Evolutionary conservation across 768 basidiomycete genomes (phyloP).

Genomic region (Russula sp.): DNA sequence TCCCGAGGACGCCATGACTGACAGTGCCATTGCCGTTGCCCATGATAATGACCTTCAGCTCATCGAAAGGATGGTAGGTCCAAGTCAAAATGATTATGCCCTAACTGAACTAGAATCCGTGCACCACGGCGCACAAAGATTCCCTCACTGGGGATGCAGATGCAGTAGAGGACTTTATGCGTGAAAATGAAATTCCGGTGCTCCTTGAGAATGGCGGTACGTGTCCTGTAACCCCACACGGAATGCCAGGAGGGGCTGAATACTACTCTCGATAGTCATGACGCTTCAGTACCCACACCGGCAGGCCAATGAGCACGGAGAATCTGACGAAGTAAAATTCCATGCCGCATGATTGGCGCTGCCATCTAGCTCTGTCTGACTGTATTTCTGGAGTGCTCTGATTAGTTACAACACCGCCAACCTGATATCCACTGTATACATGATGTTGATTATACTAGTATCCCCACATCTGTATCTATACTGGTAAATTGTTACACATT

Average conservation of each 20-base stretch:
- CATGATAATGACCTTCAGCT: constrained; percentile 17
- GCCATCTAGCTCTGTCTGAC: too few species aligned
- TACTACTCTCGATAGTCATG: background rate
- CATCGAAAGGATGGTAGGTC: constrained; percentile 15
- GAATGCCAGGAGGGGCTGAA: background rate
- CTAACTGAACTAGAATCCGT: too few species aligned
- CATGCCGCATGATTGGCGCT: too few species aligned
- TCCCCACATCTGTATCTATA: too few species aligned
- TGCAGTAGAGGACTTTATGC: constrained; percentile 10
- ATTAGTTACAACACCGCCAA: too few species aligned
- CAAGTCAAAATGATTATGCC: background rate
- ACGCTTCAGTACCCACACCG: too few species aligned
- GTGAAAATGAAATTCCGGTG: background rate
- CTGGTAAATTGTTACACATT: background rate
- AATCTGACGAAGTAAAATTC: too few species aligned
- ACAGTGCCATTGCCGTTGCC: constrained; percentile 2
- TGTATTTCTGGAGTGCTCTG: too few species aligned
- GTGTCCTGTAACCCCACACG: background rate
- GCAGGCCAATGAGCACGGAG: too few species aligned
- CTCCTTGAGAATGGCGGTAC: constrained; percentile 15
- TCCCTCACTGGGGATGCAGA: background rate
- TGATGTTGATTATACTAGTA: too few species aligned
- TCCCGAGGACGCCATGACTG: background rate
- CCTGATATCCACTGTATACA: too few species aligned
- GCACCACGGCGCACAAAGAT: too few species aligned